Evolutionary conservation across 2,329 filamentous ascomycete species (phyloP).

Genomic region (Parastagonospora avenae): DNA sequence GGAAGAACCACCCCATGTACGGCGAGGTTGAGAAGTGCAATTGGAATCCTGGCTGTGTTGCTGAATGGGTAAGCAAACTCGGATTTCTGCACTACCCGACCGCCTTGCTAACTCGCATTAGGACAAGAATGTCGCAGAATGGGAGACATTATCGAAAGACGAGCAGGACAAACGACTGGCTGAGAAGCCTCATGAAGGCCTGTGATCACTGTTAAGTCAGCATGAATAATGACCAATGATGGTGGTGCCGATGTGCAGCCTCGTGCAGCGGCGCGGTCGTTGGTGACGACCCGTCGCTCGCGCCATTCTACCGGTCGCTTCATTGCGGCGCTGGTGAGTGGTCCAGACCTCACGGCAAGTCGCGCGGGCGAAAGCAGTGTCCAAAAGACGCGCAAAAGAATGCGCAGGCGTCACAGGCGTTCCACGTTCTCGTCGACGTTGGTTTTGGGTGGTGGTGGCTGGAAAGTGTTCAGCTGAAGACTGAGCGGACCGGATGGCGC

Average conservation of each 20-base stretch:
- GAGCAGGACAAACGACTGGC: constrained; percentile 61
- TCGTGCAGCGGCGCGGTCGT: no score
- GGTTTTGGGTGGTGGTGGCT: not conserved
- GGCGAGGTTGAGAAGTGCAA: constrained; percentile 74
- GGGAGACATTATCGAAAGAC: constrained; percentile 62
- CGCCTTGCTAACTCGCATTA: constrained; percentile 11
- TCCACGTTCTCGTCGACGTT: no score
- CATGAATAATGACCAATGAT: not conserved
- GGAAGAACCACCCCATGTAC: constrained; percentile 70
- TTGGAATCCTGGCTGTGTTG: constrained; percentile 69
- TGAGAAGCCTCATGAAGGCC: constrained; percentile 30
- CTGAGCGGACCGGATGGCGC: not conserved
- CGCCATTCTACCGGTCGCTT: no score
- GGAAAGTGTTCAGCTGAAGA: not conserved
- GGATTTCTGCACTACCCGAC: not conserved
- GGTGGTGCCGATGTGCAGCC: no score
- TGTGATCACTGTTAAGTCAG: not conserved
- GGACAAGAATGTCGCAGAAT: constrained; percentile 66
- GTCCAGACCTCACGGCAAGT: no score
- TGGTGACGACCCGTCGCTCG: no score
- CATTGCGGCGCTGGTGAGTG: no score
- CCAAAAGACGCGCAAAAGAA: no score
- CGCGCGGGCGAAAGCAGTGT: no score
- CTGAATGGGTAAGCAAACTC: constrained; percentile 56
- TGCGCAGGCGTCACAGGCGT: no score